Conservation (phyloP, 2,329 filamentous ascomycete species). For the Dichotomopilus funicola region DNA sequence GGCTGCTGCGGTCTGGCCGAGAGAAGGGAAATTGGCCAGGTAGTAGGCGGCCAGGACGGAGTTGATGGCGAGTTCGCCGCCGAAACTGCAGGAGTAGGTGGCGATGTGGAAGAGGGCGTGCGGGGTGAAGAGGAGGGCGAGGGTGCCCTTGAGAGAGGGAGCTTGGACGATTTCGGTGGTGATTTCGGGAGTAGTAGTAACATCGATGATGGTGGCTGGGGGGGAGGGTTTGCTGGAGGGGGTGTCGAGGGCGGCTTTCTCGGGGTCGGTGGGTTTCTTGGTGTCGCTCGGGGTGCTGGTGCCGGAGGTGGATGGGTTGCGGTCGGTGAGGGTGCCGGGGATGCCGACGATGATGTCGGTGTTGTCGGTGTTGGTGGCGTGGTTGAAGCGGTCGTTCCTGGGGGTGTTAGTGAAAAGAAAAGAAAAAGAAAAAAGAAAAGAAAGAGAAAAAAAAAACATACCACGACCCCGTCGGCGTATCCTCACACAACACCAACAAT, state of each 20-base stretch:
- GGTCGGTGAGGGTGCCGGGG: slow-evolving; percentile 32
- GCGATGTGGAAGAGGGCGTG: slow-evolving; percentile 49
- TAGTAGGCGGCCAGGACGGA: slow-evolving; percentile 53
- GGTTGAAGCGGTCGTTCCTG: slow-evolving; percentile 58
- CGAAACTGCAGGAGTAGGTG: slow-evolving; percentile 58
- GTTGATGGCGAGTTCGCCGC: slow-evolving; percentile 58
- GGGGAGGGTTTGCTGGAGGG: slow-evolving; percentile 21
- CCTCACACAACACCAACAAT: slow-evolving; percentile 68
- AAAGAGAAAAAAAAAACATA: background rate
- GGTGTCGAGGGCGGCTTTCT: slow-evolving; percentile 16
- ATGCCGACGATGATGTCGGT: slow-evolving; percentile 45
- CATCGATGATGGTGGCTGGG: slow-evolving; percentile 32
- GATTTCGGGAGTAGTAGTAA: slow-evolving; percentile 34
- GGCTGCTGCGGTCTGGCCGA: slow-evolving; percentile 51
- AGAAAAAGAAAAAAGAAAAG: background rate
- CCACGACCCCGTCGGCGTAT: slow-evolving; percentile 76
- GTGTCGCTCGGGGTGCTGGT: slow-evolving; percentile 42
- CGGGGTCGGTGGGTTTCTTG: slow-evolving; percentile 25
- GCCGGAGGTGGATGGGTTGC: slow-evolving; percentile 24
- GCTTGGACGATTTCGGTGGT: slow-evolving; percentile 43
- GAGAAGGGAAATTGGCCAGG: slow-evolving; percentile 49
- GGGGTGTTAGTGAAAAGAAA: background rate
- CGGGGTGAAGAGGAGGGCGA: slow-evolving; percentile 41
- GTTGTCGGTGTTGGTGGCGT: slow-evolving; percentile 44
- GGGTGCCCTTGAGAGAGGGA: slow-evolving; percentile 46